Evolutionary conservation across 805 yeast genomes (phyloP).

Genomic region (Teunomyces kruisii): DNA sequence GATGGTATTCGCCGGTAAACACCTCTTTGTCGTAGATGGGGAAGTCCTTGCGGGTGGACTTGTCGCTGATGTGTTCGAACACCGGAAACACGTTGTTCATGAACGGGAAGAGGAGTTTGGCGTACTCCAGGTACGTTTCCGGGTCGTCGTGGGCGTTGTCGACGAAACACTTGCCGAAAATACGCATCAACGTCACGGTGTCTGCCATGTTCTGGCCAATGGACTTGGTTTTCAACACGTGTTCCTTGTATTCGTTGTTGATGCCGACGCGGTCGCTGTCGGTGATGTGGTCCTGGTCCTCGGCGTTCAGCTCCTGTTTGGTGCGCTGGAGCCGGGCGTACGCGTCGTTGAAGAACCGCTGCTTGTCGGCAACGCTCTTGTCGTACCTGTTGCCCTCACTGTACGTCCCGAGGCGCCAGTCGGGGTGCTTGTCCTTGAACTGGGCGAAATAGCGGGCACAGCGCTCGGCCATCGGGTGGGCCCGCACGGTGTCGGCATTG

Average conservation of each 20-base stretch:
- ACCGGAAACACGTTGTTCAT: conserved; percentile 22
- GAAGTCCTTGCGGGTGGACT: conserved; percentile 7
- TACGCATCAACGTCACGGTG: conserved; percentile 24
- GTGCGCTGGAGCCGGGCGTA: background rate
- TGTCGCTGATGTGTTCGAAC: conserved; percentile 15
- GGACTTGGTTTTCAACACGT: conserved; percentile 14
- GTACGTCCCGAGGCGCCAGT: conserved; percentile 19
- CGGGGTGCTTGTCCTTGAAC: conserved; percentile 17
- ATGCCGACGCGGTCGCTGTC: conserved; percentile 18
- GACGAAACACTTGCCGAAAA: conserved; percentile 33
- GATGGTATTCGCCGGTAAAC: conserved; percentile 12
- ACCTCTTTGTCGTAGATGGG: conserved; percentile 11
- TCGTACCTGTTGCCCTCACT: conserved; percentile 13
- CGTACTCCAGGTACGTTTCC: conserved; percentile 15
- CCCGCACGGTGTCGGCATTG: conserved; percentile 7
- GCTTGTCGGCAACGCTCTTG: conserved; percentile 20
- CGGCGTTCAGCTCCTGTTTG: conserved; percentile 5
- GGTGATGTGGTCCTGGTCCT: conserved; percentile 6
- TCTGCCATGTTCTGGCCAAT: conserved; percentile 32
- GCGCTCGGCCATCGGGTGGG: conserved; percentile 17
- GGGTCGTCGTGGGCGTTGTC: conserved; percentile 5
- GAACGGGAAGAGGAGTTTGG: conserved; percentile 28
- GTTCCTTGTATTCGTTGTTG: conserved; percentile 14
- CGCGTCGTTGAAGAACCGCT: conserved; percentile 11
- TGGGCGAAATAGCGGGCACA: conserved; percentile 26